Evolutionary conservation across 768 basidiomycete species (phyloP).

Genomic region (Rickenella mellea): DNA sequence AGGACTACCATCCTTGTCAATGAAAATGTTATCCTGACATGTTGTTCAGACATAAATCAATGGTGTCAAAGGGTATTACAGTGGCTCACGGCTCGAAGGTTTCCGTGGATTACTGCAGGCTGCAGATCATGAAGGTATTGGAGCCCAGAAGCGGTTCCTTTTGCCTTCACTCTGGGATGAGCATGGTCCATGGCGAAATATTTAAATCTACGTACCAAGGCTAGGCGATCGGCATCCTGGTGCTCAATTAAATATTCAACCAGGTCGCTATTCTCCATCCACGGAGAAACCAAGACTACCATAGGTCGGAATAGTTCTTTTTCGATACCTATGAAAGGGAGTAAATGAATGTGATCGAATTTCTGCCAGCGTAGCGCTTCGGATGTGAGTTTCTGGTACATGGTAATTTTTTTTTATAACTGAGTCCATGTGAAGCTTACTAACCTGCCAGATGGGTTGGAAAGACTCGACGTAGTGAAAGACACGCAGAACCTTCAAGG

Average conservation of each 20-base stretch:
- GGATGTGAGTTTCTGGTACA: constrained; percentile 14
- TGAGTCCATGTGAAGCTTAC: no score
- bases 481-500: constrained; percentile 19
- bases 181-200: no score
- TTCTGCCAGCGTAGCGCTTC: constrained; percentile 16
- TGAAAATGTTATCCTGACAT: constrained; percentile 12
- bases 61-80: no score
- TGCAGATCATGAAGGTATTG: neutral
- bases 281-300: constrained; percentile 16
- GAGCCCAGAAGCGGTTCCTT: neutral
- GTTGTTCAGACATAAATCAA: no score
- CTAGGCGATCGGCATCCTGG: neutral
- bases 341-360: constrained; percentile 10
- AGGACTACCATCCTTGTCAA: constrained; percentile 5
- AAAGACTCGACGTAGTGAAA: no score
- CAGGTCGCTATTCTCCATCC: constrained; percentile 18
- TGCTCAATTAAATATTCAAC: constrained; percentile 12
- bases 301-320: constrained; percentile 10
- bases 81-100: neutral
- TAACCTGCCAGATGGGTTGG: no score
- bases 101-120: neutral
- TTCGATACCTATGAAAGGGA: constrained; percentile 14
- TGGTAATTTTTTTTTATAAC: no score
- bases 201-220: no score
- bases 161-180: no score